Evolutionary conservation across 1,139 yeast genomes (phyloP).

Genomic region (Yamadazyma atlantica): DNA sequence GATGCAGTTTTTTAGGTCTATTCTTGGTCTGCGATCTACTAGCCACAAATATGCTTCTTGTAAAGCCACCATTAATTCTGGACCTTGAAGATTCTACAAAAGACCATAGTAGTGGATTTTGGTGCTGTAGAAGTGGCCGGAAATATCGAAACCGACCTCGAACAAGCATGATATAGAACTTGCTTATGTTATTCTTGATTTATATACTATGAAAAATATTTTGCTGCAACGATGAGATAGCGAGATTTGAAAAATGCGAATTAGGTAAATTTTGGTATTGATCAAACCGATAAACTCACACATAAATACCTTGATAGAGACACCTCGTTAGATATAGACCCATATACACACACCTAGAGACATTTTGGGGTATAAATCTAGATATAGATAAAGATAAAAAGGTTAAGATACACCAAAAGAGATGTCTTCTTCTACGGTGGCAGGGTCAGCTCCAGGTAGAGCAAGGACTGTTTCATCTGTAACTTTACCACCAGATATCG

Average conservation of each 20-base stretch:
- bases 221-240: constrained; percentile 3
- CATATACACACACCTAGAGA: background rate
- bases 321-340: background rate
- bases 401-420: background rate
- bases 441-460: constrained; percentile 20
- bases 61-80: background rate
- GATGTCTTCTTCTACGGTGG: constrained; percentile 17
- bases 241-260: background rate
- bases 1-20: constrained; percentile 3
- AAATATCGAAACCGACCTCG: background rate
- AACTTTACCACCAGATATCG: constrained; percentile 20
- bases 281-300: too few relatives aligned
- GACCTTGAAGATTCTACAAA: background rate
- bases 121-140: background rate
- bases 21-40: constrained; percentile 4
- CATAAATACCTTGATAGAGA: too few relatives aligned
- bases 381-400: background rate
- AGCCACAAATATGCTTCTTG: constrained; percentile 12
- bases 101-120: background rate
- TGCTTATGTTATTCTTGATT: background rate
- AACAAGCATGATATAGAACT: background rate
- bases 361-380: too few relatives aligned
- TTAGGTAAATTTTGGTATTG: too few relatives aligned
- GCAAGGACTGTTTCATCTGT: constrained; percentile 19
- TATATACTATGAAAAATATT: background rate